Evolutionary conservation across 176 grass and related monocot genomes (phyloP).

Genomic region (Phoenix dactylifera): DNA sequence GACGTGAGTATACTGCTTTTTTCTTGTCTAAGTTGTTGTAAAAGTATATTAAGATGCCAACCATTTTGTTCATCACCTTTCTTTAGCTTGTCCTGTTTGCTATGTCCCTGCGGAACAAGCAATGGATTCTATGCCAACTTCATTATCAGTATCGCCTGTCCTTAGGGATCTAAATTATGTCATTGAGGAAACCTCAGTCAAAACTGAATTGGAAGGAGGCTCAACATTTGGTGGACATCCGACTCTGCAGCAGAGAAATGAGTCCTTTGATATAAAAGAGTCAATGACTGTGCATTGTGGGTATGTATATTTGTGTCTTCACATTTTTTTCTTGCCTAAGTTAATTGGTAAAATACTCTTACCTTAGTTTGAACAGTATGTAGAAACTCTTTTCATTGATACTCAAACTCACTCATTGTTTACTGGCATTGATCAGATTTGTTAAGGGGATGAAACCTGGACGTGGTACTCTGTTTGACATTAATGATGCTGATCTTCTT

Average conservation of each 20-base stretch:
- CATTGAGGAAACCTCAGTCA: slow-evolving; percentile 48
- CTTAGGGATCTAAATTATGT: slow-evolving; percentile 70
- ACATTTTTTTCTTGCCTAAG: background rate
- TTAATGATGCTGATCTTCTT: slow-evolving; percentile 10
- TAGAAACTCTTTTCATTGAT: too few relatives aligned
- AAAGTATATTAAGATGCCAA: slow-evolving; percentile 8
- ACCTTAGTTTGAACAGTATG: background rate
- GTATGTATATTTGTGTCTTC: slow-evolving; percentile 4
- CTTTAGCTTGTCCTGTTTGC: slow-evolving; percentile 89
- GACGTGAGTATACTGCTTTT: slow-evolving; percentile 47
- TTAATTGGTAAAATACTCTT: background rate
- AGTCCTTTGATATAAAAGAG: slow-evolving; percentile 21
- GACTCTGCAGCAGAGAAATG: slow-evolving; percentile 16
- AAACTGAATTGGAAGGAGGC: slow-evolving; percentile 40
- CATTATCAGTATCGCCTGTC: slow-evolving; percentile 50
- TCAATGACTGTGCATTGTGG: slow-evolving; percentile 26
- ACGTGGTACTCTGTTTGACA: slow-evolving; percentile 18
- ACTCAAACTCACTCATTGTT: background rate
- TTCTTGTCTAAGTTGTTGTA: too few relatives aligned
- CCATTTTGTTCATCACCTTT: slow-evolving; percentile 31
- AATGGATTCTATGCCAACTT: slow-evolving; percentile 45
- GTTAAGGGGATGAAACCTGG: slow-evolving; percentile 26
- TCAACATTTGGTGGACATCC: slow-evolving; percentile 24
- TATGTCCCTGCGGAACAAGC: slow-evolving; percentile 79
- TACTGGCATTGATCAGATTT: slow-evolving; percentile 12